These are phyloP conservation scores for Penicillium canescens DNA, from an alignment of 495 filamentous ascomycete species.

Conservation along the genomic window DNA sequence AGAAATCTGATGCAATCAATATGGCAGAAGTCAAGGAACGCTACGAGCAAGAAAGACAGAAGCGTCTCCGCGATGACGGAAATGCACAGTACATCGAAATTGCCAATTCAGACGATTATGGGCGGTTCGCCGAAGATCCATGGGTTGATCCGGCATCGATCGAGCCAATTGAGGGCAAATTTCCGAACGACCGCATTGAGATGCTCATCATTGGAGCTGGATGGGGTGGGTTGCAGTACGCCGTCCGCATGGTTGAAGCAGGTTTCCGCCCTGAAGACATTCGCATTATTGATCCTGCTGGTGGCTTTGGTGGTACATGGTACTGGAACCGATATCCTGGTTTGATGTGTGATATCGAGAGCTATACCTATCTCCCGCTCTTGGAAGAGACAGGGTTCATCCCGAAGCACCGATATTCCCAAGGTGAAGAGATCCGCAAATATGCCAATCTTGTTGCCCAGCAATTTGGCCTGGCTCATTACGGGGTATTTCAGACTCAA, in stretches of 20 bases:
- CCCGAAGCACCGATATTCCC: constrained; percentile 38
- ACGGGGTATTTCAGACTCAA: constrained; percentile 41
- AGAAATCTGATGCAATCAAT: too few relatives aligned
- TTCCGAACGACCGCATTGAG: constrained; percentile 15
- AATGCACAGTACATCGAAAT: constrained; percentile 41
- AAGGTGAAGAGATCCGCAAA: constrained; percentile 24
- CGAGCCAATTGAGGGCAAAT: constrained; percentile 31
- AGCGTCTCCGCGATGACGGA: constrained; percentile 46
- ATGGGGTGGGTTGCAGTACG: constrained; percentile 46
- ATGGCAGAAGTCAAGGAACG: too few relatives aligned
- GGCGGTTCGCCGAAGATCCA: constrained; percentile 40
- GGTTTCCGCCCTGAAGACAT: constrained; percentile 47
- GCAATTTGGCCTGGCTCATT: constrained; percentile 44
- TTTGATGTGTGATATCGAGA: constrained; percentile 32
- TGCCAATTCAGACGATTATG: constrained; percentile 4
- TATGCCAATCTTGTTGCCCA: constrained; percentile 23
- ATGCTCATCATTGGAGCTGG: constrained; percentile 51
- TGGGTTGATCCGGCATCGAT: constrained; percentile 42
- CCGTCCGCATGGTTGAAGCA: constrained; percentile 49
- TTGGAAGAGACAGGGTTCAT: constrained; percentile 61
- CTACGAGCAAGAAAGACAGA: constrained; percentile 47
- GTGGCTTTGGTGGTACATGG: constrained; percentile 58
- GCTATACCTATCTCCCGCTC: constrained; percentile 45
- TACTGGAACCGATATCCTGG: constrained; percentile 44
- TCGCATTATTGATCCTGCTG: constrained; percentile 47